Evolutionary conservation across 1,139 yeast genomes (phyloP), one percentile per base, ranked within the genome.

Genomic region (Debaryomyces singareniensis): DNA sequence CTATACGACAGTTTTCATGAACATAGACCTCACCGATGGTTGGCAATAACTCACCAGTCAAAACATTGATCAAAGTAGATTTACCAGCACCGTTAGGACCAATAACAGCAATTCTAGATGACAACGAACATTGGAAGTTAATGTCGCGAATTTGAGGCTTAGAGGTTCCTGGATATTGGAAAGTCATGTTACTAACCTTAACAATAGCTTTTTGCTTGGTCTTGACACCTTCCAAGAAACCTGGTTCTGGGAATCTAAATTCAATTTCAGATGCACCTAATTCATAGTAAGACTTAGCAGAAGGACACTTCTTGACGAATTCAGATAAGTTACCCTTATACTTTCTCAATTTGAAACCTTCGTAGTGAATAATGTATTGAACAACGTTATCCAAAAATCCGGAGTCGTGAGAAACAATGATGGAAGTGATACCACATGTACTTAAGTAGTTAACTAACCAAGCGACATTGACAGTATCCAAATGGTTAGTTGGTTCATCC

Each of bases 71-170:
- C 72, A 91, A 81, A 53, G 97, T 91, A 43, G 97, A 89, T 74
- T 91, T 91, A 83, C 97, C 98, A 61, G 97, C 97, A 82, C 98
- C 98, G 70, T 91, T 91, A 67, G 97, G 97, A 71, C 98, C 98
- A 73, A 91, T 86, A 65, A 91, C 97, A 52, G 98, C 98, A 82
- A 91, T 89, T 81, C 98, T 89, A 31, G 98, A 91, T 43, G 97
- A 89, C 62, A 91, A 76, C 47, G 98, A 91, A 76, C 95, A 86
- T 77, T 89, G 97, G 96, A 89, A 91, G 67, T 81, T 81, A 51
- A 91, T 82, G 69, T 82, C 85, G 42, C 61, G 46, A 55, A 91
- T 75, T 76, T 91, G 97, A 55, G 97, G 97, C 75, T 84, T 87
- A 51, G 84, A 44, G 49, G 97, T 89, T 75, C 97, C 97, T 68